phyloP scores from a whole-genome alignment of 2,329 filamentous ascomycete species.

The Diplocarpon rosae region DNA sequence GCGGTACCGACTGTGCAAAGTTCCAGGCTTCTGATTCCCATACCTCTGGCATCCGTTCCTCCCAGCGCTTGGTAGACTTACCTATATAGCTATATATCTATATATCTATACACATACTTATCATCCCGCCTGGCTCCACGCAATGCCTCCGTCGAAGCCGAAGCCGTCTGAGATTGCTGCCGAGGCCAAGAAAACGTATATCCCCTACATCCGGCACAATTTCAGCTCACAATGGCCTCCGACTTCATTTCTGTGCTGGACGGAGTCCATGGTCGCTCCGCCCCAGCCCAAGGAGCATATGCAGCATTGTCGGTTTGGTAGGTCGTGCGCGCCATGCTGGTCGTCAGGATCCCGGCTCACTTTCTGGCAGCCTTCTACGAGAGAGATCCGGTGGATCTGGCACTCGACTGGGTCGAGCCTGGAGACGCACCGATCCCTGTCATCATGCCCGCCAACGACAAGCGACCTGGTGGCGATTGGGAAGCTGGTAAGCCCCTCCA shows the following conservation, averaged over 20 bases:
- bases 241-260: conserved; percentile 42
- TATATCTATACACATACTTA: too few species aligned
- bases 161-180: conserved; percentile 61
- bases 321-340: background rate
- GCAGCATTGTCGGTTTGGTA: conserved; percentile 34
- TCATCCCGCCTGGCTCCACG: background rate
- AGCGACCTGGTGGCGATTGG: conserved; percentile 70
- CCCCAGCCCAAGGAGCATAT: conserved; percentile 7
- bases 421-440: conserved; percentile 26
- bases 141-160: conserved; percentile 47
- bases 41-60: background rate
- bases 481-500: conserved; percentile 40
- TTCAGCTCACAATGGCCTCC: conserved; percentile 44
- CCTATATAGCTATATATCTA: too few species aligned
- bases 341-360: too few species aligned
- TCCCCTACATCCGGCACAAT: conserved; percentile 50
- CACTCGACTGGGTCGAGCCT: conserved; percentile 43
- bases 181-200: conserved; percentile 60
- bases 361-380: conserved; percentile 34
- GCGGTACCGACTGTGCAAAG: conserved; percentile 4
- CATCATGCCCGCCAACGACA: conserved; percentile 52
- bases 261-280: conserved; percentile 35
- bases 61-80: background rate
- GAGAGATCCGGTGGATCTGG: conserved; percentile 49
- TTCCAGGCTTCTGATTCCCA: background rate